phyloP scores from a whole-genome alignment of 768 basidiomycete species.

The Kwoniella bestiolae region DNA sequence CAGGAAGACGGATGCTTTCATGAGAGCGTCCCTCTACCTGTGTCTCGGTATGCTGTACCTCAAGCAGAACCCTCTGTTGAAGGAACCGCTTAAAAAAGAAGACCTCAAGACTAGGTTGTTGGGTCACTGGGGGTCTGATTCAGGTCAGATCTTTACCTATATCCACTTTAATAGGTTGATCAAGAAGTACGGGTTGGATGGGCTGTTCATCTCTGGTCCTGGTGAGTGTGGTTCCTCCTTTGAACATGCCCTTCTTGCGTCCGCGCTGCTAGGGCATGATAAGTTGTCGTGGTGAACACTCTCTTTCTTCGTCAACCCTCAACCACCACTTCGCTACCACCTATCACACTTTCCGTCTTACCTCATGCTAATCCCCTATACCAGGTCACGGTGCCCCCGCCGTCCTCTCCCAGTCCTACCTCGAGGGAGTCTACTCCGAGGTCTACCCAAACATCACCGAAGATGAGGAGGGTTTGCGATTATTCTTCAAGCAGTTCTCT shows the following conservation, averaged over 20 bases:
- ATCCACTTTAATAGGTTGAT: slow-evolving; percentile 67
- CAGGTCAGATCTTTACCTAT: slow-evolving; percentile 72
- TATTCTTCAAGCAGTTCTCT: slow-evolving; percentile 75
- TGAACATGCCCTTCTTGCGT: not conserved
- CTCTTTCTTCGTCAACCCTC: not conserved
- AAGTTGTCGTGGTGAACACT: not conserved
- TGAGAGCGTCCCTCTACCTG: slow-evolving; percentile 51
- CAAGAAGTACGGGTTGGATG: slow-evolving; percentile 61
- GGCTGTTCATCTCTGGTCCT: slow-evolving; percentile 74
- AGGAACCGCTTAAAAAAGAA: slow-evolving; percentile 60
- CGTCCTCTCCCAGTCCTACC: slow-evolving; percentile 79
- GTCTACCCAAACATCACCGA: slow-evolving; percentile 50
- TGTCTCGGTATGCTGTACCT: slow-evolving; percentile 67
- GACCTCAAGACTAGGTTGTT: slow-evolving; percentile 80
- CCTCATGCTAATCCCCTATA: not conserved
- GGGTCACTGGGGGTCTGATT: slow-evolving; percentile 73
- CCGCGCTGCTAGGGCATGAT: no score
- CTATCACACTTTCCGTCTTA: not conserved
- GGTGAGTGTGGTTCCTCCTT: slow-evolving; percentile 34
- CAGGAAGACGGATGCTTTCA: slow-evolving; percentile 47
- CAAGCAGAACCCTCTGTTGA: slow-evolving; percentile 35
- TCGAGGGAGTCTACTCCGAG: slow-evolving; percentile 66
- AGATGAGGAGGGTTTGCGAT: slow-evolving; percentile 49
- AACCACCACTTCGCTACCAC: not conserved
- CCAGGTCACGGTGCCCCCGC: slow-evolving; percentile 83